These are phyloP conservation scores for Hymenoscyphus fraxineus DNA, from an alignment of 2,329 filamentous ascomycete genomes.

Conservation along the genomic window DNA sequence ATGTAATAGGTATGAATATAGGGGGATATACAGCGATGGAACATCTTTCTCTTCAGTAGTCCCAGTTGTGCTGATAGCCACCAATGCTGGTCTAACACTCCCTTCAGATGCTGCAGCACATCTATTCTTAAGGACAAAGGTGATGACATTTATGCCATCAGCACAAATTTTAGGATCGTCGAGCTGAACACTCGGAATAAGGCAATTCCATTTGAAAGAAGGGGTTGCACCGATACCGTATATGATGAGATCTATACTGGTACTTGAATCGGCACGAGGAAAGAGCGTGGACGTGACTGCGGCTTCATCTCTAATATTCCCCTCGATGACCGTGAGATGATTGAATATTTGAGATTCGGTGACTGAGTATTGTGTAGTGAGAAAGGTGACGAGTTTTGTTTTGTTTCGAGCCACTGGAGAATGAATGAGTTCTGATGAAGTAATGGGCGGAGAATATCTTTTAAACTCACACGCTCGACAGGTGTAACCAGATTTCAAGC, in stretches of 20 bases:
- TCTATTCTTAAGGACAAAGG: constrained; percentile 34
- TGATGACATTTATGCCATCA: constrained; percentile 41
- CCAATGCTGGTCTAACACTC: constrained; percentile 35
- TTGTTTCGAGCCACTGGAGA: constrained; percentile 44
- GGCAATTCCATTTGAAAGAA: constrained; percentile 32
- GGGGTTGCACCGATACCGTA: constrained; percentile 43
- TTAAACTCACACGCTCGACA: constrained; percentile 39
- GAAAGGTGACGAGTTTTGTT: constrained; percentile 43
- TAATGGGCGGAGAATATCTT: background rate
- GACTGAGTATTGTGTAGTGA: constrained; percentile 20
- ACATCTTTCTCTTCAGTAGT: constrained; percentile 42
- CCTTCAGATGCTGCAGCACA: background rate
- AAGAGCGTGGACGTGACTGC: constrained; percentile 39
- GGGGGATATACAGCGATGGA: constrained; percentile 41
- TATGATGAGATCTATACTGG: constrained; percentile 45
- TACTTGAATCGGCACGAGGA: constrained; percentile 19
- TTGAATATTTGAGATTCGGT: constrained; percentile 14
- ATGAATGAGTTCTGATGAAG: background rate
- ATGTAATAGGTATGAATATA: constrained; percentile 42
- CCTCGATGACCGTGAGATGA: constrained; percentile 44
- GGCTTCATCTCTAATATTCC: constrained; percentile 44
- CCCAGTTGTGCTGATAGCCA: constrained; percentile 43
- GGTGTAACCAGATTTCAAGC: constrained; percentile 11
- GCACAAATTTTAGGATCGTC: constrained; percentile 49
- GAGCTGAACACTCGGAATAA: constrained; percentile 30